Percentiles rank a stretch among this genome's conserved stretches.
phyloP scores from a whole-genome alignment of 2,329 filamentous ascomycete genomes.

The Pestalotiopsis sp. region DNA sequence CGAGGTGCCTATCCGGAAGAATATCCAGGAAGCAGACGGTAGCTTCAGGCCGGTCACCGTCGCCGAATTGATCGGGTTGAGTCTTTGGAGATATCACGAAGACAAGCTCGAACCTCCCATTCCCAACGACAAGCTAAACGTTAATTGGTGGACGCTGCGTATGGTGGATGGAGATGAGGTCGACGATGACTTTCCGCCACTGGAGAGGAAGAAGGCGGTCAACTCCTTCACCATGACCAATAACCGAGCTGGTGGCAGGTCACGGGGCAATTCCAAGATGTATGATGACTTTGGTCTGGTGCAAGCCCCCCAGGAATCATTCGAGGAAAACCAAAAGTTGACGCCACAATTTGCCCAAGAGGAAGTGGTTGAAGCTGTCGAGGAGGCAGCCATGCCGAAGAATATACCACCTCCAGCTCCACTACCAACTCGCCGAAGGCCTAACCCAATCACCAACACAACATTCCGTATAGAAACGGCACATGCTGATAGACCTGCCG shows the following conservation, averaged over 20 bases:
- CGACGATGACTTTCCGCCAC: slow-evolving; percentile 81
- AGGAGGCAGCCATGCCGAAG: slow-evolving; percentile 46
- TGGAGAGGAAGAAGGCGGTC: slow-evolving; percentile 75
- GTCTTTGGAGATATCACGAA: slow-evolving; percentile 76
- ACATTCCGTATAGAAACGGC: slow-evolving; percentile 57
- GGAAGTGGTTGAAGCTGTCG: slow-evolving; percentile 38
- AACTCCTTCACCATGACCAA: slow-evolving; percentile 81
- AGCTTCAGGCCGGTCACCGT: slow-evolving; percentile 69
- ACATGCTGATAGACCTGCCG: slow-evolving; percentile 60
- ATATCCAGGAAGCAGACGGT: slow-evolving; percentile 68
- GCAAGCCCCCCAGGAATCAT: slow-evolving; percentile 69
- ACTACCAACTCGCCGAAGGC: slow-evolving; percentile 39
- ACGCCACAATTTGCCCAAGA: slow-evolving; percentile 70
- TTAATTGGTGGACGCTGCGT: slow-evolving; percentile 81
- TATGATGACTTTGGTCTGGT: slow-evolving; percentile 85
- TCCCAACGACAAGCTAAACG: slow-evolving; percentile 67
- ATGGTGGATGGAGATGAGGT: slow-evolving; percentile 87
- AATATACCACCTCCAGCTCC: slow-evolving; percentile 48
- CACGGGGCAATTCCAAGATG: slow-evolving; percentile 72
- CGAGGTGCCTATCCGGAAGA: slow-evolving; percentile 72
- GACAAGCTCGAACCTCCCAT: slow-evolving; percentile 73
- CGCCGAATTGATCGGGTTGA: slow-evolving; percentile 79
- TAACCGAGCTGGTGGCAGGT: slow-evolving; percentile 60
- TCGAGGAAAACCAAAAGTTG: slow-evolving; percentile 67
- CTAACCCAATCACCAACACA: slow-evolving; percentile 65